These are phyloP conservation scores for Kalaharituber pfeilii DNA, from an alignment of 2,329 filamentous ascomycete species.

Conservation along the genomic window DNA sequence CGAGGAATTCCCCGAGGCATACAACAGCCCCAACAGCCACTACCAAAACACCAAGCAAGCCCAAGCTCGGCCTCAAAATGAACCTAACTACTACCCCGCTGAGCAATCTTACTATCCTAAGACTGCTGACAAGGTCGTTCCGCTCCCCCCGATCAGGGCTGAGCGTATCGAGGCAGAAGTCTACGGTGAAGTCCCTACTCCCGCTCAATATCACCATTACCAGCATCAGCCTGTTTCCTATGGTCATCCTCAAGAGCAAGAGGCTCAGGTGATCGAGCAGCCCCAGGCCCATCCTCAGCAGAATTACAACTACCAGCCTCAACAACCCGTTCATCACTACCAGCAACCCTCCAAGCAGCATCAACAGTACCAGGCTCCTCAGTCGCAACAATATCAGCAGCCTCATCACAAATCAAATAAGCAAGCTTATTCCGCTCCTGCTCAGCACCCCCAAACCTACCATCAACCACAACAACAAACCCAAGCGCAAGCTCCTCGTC, in stretches of 20 bases:
- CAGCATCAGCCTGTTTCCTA: too few relatives aligned
- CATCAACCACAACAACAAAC: too few relatives aligned
- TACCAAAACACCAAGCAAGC: neutral
- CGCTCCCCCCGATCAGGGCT: neutral
- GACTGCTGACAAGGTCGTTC: neutral
- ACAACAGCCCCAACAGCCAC: too few relatives aligned
- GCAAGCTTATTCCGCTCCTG: neutral
- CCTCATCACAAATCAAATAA: neutral
- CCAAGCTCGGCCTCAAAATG: neutral
- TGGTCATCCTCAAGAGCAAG: too few relatives aligned
- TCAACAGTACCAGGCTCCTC: neutral
- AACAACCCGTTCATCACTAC: too few relatives aligned
- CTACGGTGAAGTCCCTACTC: neutral
- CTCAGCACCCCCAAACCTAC: too few relatives aligned
- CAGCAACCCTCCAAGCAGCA: neutral
- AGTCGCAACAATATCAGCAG: neutral
- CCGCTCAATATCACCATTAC: neutral
- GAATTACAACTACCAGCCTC: too few relatives aligned
- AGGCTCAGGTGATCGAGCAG: too few relatives aligned
- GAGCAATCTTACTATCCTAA: neutral
- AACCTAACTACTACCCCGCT: neutral
- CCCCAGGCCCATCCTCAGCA: too few relatives aligned
- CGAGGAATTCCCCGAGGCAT: neutral
- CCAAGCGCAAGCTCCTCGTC: too few relatives aligned
- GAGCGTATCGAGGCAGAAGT: neutral